Evolutionary conservation across 352 stramenopile species (phyloP).

Genomic region (Sclerospora graminicola): DNA sequence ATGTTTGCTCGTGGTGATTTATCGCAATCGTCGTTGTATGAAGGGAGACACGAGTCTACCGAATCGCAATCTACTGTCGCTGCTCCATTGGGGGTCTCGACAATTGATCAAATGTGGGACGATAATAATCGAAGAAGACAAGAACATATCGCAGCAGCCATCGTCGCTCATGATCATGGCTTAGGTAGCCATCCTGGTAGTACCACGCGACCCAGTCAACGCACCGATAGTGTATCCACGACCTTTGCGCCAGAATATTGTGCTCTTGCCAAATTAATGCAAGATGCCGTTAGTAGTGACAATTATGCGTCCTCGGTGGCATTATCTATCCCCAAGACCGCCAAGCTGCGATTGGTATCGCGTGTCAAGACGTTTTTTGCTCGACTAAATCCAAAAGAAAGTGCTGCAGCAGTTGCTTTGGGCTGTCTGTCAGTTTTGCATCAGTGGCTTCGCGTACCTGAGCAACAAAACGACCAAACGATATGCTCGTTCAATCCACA

Average conservation of each 20-base stretch:
- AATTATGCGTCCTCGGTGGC: conserved; percentile 71
- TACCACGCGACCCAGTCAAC: conserved; percentile 6
- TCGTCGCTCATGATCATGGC: conserved; percentile 8
- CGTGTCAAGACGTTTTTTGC: conserved; percentile 65
- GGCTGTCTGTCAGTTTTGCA: conserved; percentile 46
- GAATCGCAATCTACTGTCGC: conserved; percentile 22
- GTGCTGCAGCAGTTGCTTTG: conserved; percentile 38
- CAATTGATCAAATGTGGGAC: conserved; percentile 49
- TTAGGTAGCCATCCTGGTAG: conserved; percentile 3
- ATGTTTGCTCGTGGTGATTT: conserved; percentile 70
- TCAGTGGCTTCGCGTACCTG: conserved; percentile 38
- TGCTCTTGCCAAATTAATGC: conserved; percentile 56
- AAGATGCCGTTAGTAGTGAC: conserved; percentile 51
- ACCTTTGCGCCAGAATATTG: conserved; percentile 46
- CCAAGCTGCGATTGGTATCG: conserved; percentile 57
- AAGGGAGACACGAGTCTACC: conserved; percentile 3
- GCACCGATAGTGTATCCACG: conserved; percentile 20
- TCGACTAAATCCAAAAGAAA: conserved; percentile 45
- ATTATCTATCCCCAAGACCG: conserved; percentile 66
- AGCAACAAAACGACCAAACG: conserved; percentile 3
- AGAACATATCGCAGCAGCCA: conserved; percentile 22
- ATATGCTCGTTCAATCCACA: conserved; percentile 34
- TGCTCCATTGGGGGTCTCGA: conserved; percentile 4
- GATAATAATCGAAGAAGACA: conserved; percentile 44
- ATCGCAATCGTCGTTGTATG: conserved; percentile 32